These are phyloP conservation scores for Corymbia calophylla DNA, from an alignment of 441 rosid species.

Conservation along the genomic window DNA sequence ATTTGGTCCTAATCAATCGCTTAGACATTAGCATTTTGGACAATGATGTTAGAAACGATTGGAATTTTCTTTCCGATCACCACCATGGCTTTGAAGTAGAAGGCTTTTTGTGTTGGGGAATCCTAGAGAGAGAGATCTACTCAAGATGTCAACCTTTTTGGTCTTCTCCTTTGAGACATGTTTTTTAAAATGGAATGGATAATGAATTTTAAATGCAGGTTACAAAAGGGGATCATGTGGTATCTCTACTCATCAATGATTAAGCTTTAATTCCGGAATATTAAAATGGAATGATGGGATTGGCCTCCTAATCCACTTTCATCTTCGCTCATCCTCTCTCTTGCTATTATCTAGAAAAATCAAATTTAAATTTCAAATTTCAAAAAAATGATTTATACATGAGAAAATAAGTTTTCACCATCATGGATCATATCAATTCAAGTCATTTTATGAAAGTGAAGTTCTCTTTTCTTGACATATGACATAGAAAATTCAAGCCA, in stretches of 20 bases:
- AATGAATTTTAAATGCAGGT: neutral
- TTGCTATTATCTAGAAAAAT: neutral
- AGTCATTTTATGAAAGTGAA: rapidly evolving
- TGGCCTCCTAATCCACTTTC: neutral
- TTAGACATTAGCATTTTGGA: neutral
- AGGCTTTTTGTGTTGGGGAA: neutral
- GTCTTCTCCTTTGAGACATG: neutral
- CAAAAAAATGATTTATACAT: too few relatives aligned
- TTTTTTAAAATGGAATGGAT: neutral
- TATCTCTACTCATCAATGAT: neutral
- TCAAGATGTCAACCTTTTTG: neutral
- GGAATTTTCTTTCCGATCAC: neutral
- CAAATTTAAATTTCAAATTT: neutral
- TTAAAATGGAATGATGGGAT: neutral
- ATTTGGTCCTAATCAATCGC: neutral
- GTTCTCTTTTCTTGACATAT: neutral
- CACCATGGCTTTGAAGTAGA: neutral
- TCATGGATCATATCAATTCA: neutral
- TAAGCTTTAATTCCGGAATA: neutral
- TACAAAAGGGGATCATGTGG: neutral
- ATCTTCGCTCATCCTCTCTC: neutral
- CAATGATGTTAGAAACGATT: neutral
- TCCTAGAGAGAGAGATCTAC: neutral
- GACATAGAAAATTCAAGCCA: neutral
- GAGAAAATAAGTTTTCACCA: neutral